phyloP scores from a whole-genome alignment of 768 basidiomycete genomes.

The Rhodotorula diobovata region DNA sequence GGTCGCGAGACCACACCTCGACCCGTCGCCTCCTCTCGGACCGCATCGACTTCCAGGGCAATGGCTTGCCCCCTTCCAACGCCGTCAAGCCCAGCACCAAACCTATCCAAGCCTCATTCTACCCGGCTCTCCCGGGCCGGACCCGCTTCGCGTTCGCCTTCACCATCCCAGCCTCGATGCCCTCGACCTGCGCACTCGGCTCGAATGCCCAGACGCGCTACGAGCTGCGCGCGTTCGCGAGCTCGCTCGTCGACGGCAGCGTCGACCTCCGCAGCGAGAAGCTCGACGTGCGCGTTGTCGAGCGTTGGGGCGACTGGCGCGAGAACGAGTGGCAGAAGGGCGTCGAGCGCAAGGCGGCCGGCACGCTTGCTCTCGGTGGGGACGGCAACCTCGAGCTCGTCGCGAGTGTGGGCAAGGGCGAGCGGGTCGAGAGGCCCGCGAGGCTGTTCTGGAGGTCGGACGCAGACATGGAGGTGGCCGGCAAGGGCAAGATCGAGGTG shows the following conservation, averaged over 20 bases:
- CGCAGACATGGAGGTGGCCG: conserved; percentile 3
- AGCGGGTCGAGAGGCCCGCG: conserved; percentile 10
- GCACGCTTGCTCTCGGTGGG: conserved; percentile 16
- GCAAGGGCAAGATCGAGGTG: conserved; percentile 20
- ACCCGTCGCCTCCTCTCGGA: conserved; percentile 37
- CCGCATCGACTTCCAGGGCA: conserved; percentile 40
- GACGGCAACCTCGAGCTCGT: conserved; percentile 26
- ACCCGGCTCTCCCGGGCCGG: conserved; percentile 36
- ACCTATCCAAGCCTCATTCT: conserved; percentile 24
- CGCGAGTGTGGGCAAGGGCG: conserved; percentile 22
- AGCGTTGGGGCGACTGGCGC: conserved; percentile 42
- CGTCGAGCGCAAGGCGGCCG: conserved; percentile 10
- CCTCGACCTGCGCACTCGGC: conserved; percentile 39
- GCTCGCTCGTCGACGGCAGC: conserved; percentile 25
- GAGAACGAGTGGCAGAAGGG: conserved; percentile 22
- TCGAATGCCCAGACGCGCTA: conserved; percentile 35
- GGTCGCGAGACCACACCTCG: conserved; percentile 38
- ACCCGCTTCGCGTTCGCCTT: conserved; percentile 42
- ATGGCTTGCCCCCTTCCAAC: conserved; percentile 37
- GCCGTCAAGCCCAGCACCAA: conserved; percentile 30
- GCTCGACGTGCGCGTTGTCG: conserved; percentile 34
- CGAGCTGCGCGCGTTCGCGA: conserved; percentile 37
- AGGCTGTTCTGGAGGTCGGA: conserved; percentile 40
- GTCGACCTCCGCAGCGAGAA: conserved; percentile 29
- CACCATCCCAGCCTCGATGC: conserved; percentile 24